These are phyloP conservation scores for Platanthera zijinensis DNA, from an alignment of 106 monocot genomes.

Conservation along the genomic window DNA sequence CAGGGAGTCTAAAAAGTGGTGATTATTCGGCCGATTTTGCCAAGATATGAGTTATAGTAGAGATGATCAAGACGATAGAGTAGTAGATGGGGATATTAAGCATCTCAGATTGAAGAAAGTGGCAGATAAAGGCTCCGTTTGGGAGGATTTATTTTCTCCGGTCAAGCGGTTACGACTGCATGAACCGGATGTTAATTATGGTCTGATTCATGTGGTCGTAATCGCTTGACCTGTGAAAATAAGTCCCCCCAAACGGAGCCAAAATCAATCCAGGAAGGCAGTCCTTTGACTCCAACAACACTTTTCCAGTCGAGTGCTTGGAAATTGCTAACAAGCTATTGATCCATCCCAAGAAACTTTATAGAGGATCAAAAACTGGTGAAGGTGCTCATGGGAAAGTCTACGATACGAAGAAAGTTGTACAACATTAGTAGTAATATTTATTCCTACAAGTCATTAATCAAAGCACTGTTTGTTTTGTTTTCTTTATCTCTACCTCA, in stretches of 20 bases:
- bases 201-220: too few relatives aligned
- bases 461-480: not conserved
- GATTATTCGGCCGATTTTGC: not conserved
- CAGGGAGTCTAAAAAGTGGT: not conserved
- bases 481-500: not conserved
- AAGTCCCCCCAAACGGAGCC: too few relatives aligned
- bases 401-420: slow-evolving; percentile 85
- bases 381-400: slow-evolving; percentile 98
- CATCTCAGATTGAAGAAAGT: slow-evolving; percentile 17
- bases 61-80: slow-evolving; percentile 7
- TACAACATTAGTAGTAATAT: not conserved
- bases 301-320: slow-evolving; percentile 1
- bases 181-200: too few relatives aligned
- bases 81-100: slow-evolving; percentile 23
- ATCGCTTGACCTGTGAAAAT: too few relatives aligned
- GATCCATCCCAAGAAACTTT: slow-evolving; percentile 69
- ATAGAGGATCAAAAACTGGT: slow-evolving; percentile 83
- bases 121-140: slow-evolving; percentile 29
- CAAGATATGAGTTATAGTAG: slow-evolving; percentile 2
- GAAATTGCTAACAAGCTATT: slow-evolving; percentile 70
- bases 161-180: too few relatives aligned
- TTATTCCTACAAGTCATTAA: not conserved
- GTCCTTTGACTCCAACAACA: slow-evolving; percentile 21
- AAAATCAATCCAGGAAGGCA: slow-evolving; percentile 26
- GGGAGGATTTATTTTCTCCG: too few relatives aligned